Evolutionary conservation across 345 rosid species (phyloP).

Genomic region (Cardamine resedifolia): DNA sequence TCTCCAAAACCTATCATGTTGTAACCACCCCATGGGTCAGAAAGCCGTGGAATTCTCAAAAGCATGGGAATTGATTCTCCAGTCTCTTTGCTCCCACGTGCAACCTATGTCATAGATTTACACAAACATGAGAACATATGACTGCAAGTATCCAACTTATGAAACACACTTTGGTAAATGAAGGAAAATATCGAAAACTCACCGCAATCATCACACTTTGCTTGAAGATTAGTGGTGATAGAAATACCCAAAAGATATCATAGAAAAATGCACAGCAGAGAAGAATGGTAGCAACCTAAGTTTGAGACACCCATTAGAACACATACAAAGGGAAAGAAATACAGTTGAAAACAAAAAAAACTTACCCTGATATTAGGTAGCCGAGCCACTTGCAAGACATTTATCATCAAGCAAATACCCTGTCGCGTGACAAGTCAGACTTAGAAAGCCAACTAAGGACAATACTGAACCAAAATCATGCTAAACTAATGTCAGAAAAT

Average conservation of each 20-base stretch:
- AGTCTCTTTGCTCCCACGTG: conserved; percentile 79
- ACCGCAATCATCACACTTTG: conserved; percentile 98
- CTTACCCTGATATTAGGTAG: conserved; percentile 91
- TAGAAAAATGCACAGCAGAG: conserved; percentile 92
- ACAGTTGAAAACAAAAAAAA: background rate
- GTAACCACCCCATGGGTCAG: conserved; percentile 98
- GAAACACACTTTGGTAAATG: background rate
- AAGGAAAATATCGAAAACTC: conserved; percentile 38
- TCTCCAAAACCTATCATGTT: conserved; percentile 99
- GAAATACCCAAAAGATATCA: conserved; percentile 99
- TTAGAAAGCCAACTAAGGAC: conserved; percentile 28
- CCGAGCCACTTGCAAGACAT: conserved; percentile 91
- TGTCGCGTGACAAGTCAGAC: conserved; percentile 34
- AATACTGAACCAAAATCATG: background rate
- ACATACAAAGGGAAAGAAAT: conserved; percentile 11
- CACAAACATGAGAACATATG: background rate
- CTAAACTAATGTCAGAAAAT: background rate
- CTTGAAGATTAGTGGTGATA: conserved; percentile 87
- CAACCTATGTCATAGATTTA: conserved; percentile 61
- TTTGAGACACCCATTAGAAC: conserved; percentile 38
- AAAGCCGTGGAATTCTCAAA: conserved; percentile 76
- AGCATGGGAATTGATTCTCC: conserved; percentile 98
- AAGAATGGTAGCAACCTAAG: conserved; percentile 92
- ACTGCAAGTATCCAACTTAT: background rate
- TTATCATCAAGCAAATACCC: conserved; percentile 99